Base-by-base conservation (phyloP, 176 grass and related monocot species). In the Carex littledalei region DNA sequence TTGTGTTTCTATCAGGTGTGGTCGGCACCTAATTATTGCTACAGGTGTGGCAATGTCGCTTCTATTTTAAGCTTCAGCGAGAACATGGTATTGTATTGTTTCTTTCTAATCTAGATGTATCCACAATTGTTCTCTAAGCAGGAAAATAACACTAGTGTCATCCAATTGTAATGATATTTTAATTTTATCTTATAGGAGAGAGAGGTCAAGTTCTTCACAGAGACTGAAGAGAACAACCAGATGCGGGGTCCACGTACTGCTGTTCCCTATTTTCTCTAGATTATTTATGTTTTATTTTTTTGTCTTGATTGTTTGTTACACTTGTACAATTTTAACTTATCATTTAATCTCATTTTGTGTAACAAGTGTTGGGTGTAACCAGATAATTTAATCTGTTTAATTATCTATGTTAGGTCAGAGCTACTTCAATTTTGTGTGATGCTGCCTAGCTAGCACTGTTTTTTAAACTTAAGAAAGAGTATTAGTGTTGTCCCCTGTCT, bases 21-120 rank as follows among this genome's bases (percentile, higher is more conserved):
- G 93, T 98, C 95, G 79, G 95, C 95, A 6, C 95, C 95, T 78
- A 98, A 98, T 95, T 98, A 98, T 85, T 98, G 95, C 64, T 98
- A 98, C 87, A 93, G 95, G 89, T 98, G 95, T 85, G 95, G 95
- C 64, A 98, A 95, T 88, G 95, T 98, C 16, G 95, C 95, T 84
- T 98, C 95, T 58, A 98, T 98, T 87, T 86, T 98, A 73, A 98
- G 95, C 90, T 98, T 98, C 85, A 91, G 90, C 61, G 93, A 98
- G 45, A 95, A 90, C 67, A 98, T 98, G 95, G 95, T 95, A 95
- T 63, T 87, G 47, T 63, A 63, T 26, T 45, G 34, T 6, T 81
- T 78, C 20, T 5, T 79, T 52, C 63, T 54, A 64, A 39, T 63
- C 12, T 80, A 26, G 35, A 31, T 52, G 21, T 59, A 56, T 84